Conservation (phyloP, 2,329 filamentous ascomycete genomes). For the Aspergillus transmontanensis region DNA sequence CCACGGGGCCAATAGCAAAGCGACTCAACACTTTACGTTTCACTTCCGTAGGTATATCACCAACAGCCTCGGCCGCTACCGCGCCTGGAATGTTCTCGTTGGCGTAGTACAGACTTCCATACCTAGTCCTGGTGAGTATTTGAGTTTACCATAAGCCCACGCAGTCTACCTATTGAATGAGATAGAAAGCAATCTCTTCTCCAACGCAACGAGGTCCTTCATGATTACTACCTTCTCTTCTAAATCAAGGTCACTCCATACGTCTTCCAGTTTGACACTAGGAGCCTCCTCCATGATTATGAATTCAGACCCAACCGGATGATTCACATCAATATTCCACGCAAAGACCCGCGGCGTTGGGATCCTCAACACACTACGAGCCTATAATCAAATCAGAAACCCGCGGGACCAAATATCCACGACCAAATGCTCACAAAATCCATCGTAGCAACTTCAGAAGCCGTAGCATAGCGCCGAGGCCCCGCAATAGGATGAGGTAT, state of each 20-base stretch:
- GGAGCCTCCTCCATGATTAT: constrained; percentile 35
- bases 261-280: constrained; percentile 27
- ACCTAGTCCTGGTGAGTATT: constrained; percentile 21
- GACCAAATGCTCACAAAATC: constrained; percentile 2
- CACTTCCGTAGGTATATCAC: constrained; percentile 32
- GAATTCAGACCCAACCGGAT: constrained; percentile 30
- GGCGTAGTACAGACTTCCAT: constrained; percentile 43
- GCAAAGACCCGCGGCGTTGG: constrained; percentile 22
- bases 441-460: constrained; percentile 30
- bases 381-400: not conserved
- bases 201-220: constrained; percentile 38
- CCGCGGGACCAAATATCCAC: no score
- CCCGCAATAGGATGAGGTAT: constrained; percentile 29
- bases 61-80: not conserved
- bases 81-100: constrained; percentile 21
- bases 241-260: constrained; percentile 32
- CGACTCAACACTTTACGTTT: constrained; percentile 29
- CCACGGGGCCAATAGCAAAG: constrained; percentile 43
- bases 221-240: constrained; percentile 23
- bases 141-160: no score
- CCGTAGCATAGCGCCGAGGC: constrained; percentile 24
- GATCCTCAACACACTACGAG: constrained; percentile 18
- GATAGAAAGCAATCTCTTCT: constrained; percentile 41
- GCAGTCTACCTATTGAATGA: constrained; percentile 31
- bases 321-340: constrained; percentile 24